Percentiles rank a stretch among this genome's conserved stretches.
Conservation (phyloP, 2,329 filamentous ascomycete species). For the Grosmannia serpens region DNA sequence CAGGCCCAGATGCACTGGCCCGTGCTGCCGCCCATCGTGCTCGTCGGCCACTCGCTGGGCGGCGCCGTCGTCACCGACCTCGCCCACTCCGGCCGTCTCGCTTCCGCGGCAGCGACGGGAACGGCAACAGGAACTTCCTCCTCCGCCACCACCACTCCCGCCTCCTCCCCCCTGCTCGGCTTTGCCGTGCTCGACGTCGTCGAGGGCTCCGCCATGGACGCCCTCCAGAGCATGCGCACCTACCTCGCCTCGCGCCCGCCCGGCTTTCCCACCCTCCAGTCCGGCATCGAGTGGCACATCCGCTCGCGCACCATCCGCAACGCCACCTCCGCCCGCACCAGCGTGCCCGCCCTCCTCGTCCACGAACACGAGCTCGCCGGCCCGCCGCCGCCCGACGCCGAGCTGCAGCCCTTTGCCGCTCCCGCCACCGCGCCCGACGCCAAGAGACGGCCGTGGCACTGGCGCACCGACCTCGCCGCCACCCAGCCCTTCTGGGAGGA, state of each 20-base stretch:
- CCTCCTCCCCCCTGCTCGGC: conserved; percentile 38
- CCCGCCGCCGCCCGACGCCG: neutral
- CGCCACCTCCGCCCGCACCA: conserved; percentile 68
- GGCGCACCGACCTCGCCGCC: conserved; percentile 72
- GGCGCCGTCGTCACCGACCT: conserved; percentile 84
- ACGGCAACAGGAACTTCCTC: no score
- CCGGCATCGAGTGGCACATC: conserved; percentile 89
- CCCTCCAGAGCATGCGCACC: conserved; percentile 84
- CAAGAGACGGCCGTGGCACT: conserved; percentile 51
- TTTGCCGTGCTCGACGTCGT: conserved; percentile 92
- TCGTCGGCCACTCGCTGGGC: conserved; percentile 87
- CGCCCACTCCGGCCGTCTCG: conserved; percentile 56
- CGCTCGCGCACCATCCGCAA: conserved; percentile 81
- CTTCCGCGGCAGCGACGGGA: conserved; percentile 33
- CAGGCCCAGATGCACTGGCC: conserved; percentile 61
- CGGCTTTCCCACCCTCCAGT: conserved; percentile 64
- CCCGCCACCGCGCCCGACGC: neutral
- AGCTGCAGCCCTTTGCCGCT: neutral
- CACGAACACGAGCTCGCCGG: conserved; percentile 23
- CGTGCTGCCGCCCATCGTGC: conserved; percentile 59
- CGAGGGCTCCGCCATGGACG: conserved; percentile 91
- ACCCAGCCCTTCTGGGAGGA: conserved; percentile 90
- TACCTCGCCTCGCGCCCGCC: conserved; percentile 74
- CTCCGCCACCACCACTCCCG: no score
- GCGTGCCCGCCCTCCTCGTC: conserved; percentile 68